Base-by-base conservation (phyloP, 176 grass and related monocot genomes). In the Ampelocalamus luodianensis region DNA sequence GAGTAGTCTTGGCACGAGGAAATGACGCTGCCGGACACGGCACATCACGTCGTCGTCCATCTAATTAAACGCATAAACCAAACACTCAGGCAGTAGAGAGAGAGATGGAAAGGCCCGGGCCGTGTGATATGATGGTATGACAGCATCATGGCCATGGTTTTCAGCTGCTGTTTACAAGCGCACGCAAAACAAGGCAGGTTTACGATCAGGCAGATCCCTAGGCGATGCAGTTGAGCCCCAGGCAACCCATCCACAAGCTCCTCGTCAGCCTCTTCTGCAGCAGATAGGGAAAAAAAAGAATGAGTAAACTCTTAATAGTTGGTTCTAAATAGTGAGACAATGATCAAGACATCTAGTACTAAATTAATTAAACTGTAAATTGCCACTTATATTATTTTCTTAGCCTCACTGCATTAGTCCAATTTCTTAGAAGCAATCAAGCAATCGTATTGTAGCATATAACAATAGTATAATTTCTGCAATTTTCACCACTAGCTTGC, bases 11-110 rank as follows among this genome's bases (percentile, higher is more conserved):
- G 3, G 87, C 87, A 89, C 82, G 87, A 37, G 77, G 82, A 76
- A 89, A 89, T 89, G 82, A 89, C 70, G 62, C 53, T 89, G 88
- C 88, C 77, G 70, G 70, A 20, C 81, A 56, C 18, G 48, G 78
- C 87, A 68, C 79, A 20, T 74, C 84, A 12, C 53, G 22, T 44
- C 55, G 32, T 38, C 8, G 34, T 27, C 36, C 9, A 50, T 43
- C 45, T 3, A 37, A 53, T n/a, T 49, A 29, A 77, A 68, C 12
- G 8, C 42, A 16, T 24, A 63, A 38, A 70, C 26, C 18, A 5
- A 48, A 51, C 18, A 65, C 56, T 1, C 18, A 27, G 12, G 48
- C 12, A 17, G 16, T 7, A 17, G 4, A 79, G 15, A 23, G 63
- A 69, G 15, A 40, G 65, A 38, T 23, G 2, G 4, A 36, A 15